Percentiles rank a stretch among this genome's conserved stretches.
Conservation (phyloP, 2,329 filamentous ascomycete genomes). For the Diplodia corticola region DNA sequence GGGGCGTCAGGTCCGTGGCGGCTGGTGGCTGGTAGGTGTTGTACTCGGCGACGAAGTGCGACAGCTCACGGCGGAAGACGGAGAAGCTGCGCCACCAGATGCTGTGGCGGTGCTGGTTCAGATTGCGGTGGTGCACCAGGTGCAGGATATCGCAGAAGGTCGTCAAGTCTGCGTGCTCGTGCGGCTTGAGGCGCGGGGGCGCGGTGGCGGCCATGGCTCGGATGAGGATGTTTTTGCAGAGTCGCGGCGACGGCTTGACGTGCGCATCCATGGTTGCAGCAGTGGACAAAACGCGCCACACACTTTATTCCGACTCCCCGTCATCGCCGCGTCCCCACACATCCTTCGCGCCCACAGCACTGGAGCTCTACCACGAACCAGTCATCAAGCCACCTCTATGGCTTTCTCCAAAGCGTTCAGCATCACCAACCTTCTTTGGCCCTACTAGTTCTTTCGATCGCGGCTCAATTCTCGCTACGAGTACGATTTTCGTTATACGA, state of each 20-base stretch:
- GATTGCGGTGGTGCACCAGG: constrained; percentile 77
- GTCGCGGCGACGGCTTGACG: no score
- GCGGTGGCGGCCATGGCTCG: background rate
- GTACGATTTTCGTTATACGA: no score
- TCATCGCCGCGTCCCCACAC: background rate
- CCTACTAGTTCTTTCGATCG: no score
- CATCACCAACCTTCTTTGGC: no score
- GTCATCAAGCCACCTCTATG: no score
- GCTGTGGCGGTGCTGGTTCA: constrained; percentile 81
- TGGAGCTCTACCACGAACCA: no score
- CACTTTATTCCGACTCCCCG: constrained; percentile 1
- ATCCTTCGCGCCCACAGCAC: no score
- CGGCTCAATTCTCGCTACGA: no score
- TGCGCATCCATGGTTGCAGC: background rate
- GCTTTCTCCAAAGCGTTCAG: no score
- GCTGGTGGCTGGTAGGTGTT: constrained; percentile 26
- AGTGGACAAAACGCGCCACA: background rate
- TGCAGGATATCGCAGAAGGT: constrained; percentile 49
- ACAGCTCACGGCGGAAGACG: constrained; percentile 67
- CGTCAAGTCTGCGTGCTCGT: constrained; percentile 27
- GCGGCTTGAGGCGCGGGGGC: constrained; percentile 16
- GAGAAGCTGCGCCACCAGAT: constrained; percentile 80
- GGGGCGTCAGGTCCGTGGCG: background rate
- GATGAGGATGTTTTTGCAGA: background rate
- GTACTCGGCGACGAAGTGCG: constrained; percentile 49